Conservation (phyloP, 2,329 filamentous ascomycete species). For the Aspergillus sp. region DNA sequence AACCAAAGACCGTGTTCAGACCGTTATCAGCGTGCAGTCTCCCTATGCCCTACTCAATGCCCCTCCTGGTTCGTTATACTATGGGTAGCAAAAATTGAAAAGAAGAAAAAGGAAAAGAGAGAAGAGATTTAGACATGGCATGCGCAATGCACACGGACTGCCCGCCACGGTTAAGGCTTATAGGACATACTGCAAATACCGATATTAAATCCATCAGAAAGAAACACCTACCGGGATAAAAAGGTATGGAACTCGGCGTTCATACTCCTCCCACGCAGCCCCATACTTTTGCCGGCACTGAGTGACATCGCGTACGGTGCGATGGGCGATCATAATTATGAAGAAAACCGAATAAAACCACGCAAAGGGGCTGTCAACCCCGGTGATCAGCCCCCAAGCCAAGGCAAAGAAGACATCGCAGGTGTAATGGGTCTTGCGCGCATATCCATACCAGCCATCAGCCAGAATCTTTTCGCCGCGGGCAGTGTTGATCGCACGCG, state of each 20-base stretch:
- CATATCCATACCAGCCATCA: constrained; percentile 48
- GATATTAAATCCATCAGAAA: not conserved
- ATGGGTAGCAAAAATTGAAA: no score
- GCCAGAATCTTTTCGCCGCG: constrained; percentile 33
- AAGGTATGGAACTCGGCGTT: constrained; percentile 67
- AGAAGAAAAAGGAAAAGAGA: no score
- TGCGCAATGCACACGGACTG: no score
- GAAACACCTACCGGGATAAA: constrained; percentile 58
- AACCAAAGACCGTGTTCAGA: no score
- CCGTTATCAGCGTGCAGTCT: no score
- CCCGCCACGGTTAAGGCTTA: not conserved
- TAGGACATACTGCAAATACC: not conserved
- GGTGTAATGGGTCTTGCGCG: constrained; percentile 71
- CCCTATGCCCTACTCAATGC: no score
- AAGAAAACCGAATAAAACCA: constrained; percentile 88
- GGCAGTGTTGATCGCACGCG: constrained; percentile 60
- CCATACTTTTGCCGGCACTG: constrained; percentile 70
- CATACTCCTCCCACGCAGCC: constrained; percentile 72
- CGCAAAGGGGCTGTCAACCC: constrained; percentile 70
- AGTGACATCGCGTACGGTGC: constrained; percentile 64
- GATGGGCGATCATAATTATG: constrained; percentile 66
- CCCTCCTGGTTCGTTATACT: no score
- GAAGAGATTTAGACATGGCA: no score
- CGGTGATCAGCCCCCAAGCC: constrained; percentile 69
- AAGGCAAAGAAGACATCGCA: constrained; percentile 71